phyloP scores from a whole-genome alignment of 2,329 filamentous ascomycete species.

The Bipolaris bicolor region DNA sequence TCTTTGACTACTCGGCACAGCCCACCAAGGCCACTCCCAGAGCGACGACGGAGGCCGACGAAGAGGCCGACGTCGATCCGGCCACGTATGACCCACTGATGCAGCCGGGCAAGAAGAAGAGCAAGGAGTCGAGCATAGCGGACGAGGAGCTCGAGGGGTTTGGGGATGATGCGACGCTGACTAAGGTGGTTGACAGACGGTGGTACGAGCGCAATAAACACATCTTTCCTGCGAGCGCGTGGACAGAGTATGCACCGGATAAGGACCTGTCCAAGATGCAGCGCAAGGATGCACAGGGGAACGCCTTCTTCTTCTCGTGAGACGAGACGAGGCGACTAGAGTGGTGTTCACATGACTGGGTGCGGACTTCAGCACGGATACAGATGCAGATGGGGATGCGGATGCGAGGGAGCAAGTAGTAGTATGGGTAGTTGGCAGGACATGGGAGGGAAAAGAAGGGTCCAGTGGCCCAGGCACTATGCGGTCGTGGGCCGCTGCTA shows the following conservation, averaged over 20 bases:
- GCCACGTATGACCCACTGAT: slow-evolving; percentile 52
- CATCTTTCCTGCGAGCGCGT: slow-evolving; percentile 94
- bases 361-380: not conserved
- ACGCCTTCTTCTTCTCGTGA: slow-evolving; percentile 76
- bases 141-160: slow-evolving; percentile 70
- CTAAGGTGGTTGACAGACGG: slow-evolving; percentile 92
- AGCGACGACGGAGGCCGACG: slow-evolving; percentile 21
- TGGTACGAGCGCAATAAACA: slow-evolving; percentile 99
- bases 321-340: not conserved
- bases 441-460: slow-evolving; percentile 1
- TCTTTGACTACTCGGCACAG: slow-evolving; percentile 77
- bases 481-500: slow-evolving; percentile 6
- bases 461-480: slow-evolving; percentile 7
- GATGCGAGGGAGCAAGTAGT: too few species aligned
- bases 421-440: too few species aligned
- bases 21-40: slow-evolving; percentile 52
- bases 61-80: slow-evolving; percentile 28
- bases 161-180: slow-evolving; percentile 76
- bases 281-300: slow-evolving; percentile 83
- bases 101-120: slow-evolving; percentile 43
- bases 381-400: too few species aligned
- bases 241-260: slow-evolving; percentile 92
- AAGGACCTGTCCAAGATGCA: slow-evolving; percentile 81
- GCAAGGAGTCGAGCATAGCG: slow-evolving; percentile 50
- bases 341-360: not conserved